phyloP scores from a whole-genome alignment of 2,329 filamentous ascomycete species.

The Fusarium graminum region DNA sequence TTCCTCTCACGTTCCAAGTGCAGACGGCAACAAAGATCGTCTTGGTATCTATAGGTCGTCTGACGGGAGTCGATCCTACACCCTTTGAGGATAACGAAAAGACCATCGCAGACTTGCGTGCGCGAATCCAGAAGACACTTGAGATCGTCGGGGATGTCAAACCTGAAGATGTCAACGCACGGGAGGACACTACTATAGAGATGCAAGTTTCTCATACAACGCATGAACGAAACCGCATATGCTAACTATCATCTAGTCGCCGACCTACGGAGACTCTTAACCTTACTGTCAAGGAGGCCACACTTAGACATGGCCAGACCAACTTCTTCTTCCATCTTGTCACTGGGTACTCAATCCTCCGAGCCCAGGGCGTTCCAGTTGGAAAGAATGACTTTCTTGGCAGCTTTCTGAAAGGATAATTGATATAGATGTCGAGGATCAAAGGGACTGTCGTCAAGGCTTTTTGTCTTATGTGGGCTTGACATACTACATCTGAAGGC shows the following conservation, averaged over 20 bases:
- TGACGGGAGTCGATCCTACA: slow-evolving; percentile 35
- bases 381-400: slow-evolving; percentile 11
- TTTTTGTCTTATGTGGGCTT: neutral
- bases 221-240: neutral
- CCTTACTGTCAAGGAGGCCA: neutral
- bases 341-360: slow-evolving; percentile 7
- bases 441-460: neutral
- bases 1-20: slow-evolving; percentile 39
- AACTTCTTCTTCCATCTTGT: slow-evolving; percentile 15
- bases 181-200: slow-evolving; percentile 2
- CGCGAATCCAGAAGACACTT: neutral
- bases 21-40: slow-evolving; percentile 36
- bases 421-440: neutral
- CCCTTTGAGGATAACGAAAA: slow-evolving; percentile 26
- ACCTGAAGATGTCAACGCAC: slow-evolving; percentile 2
- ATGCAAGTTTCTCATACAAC: neutral
- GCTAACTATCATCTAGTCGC: neutral
- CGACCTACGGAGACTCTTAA: neutral
- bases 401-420: neutral
- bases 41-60: slow-evolving; percentile 25
- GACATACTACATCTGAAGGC: neutral
- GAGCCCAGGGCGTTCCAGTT: neutral
- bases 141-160: neutral
- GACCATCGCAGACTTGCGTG: slow-evolving; percentile 8
- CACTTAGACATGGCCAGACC: neutral